A percentile compares a stretch with the other conserved stretches of the same genome.
phyloP scores from a whole-genome alignment of 257 asterid species.

The Fraxinus cuspidata region DNA sequence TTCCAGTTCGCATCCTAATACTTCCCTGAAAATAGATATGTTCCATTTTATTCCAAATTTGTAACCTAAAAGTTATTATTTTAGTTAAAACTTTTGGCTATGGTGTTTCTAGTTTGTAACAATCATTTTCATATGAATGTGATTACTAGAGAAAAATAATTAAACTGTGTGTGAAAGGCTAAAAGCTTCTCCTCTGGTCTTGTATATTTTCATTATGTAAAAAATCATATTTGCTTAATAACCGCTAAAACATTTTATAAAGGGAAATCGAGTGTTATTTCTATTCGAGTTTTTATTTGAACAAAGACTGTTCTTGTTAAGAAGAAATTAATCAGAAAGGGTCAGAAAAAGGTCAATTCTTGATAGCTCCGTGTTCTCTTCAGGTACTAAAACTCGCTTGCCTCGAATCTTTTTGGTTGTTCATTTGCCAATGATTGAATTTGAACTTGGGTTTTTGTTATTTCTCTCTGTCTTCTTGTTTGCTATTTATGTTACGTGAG shows the following conservation, averaged over 20 bases:
- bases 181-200: neutral
- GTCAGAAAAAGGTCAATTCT: constrained; percentile 28
- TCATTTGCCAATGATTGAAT: constrained; percentile 41
- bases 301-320: neutral
- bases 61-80: too few relatives aligned
- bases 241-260: neutral
- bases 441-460: constrained; percentile 6
- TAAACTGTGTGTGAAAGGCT: neutral
- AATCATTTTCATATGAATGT: too few relatives aligned
- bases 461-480: neutral
- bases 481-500: constrained; percentile 26
- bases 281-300: neutral
- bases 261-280: neutral
- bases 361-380: constrained; percentile 31
- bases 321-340: constrained; percentile 28
- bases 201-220: too few relatives aligned
- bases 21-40: too few relatives aligned
- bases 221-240: neutral
- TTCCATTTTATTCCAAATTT: too few relatives aligned
- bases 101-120: too few relatives aligned
- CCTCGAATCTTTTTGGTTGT: constrained; percentile 18
- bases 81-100: too few relatives aligned
- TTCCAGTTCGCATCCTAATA: too few relatives aligned
- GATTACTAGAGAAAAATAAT: neutral
- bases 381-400: constrained; percentile 30